Conservation (phyloP, 2,329 filamentous ascomycete species). For the Emydomyces testavorans region DNA sequence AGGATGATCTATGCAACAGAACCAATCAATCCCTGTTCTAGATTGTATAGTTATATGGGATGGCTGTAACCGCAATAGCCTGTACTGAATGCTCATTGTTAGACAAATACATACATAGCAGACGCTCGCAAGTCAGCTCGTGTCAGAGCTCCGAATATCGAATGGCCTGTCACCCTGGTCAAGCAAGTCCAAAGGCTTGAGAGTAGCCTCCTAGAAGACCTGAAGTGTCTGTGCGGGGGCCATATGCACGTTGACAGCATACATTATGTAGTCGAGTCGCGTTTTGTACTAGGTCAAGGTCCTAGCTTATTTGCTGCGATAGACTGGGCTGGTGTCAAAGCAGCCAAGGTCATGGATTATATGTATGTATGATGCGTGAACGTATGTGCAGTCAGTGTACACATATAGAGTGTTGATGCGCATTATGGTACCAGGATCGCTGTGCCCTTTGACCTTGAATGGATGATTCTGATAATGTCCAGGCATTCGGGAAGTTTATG, state of each 20-base stretch:
- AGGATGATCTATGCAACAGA: too few relatives aligned
- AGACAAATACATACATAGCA: conserved; percentile 1
- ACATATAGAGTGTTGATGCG: too few relatives aligned
- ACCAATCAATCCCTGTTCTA: too few relatives aligned
- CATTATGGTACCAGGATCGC: conserved; percentile 6
- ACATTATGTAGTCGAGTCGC: conserved; percentile 17
- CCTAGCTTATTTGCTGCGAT: conserved; percentile 19
- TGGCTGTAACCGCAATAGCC: too few relatives aligned
- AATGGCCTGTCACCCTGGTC: conserved; percentile 17
- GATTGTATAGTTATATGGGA: too few relatives aligned
- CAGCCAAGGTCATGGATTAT: conserved; percentile 18
- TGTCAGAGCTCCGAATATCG: background rate
- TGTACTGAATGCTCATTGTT: too few relatives aligned
- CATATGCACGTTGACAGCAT: conserved; percentile 15
- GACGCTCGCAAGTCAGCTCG: background rate
- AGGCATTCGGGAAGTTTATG: background rate
- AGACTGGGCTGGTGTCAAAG: conserved; percentile 20
- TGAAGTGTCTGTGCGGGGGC: conserved; percentile 17
- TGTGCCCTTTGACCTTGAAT: conserved; percentile 12
- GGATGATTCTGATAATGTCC: conserved; percentile 19
- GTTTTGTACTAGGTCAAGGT: conserved; percentile 21
- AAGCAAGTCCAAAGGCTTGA: conserved; percentile 17
- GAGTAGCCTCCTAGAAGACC: conserved; percentile 18
- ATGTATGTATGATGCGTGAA: too few relatives aligned
- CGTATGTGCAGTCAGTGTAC: too few relatives aligned